Evolutionary conservation across 2,329 filamentous ascomycete species (phyloP), one percentile per base, ranked within the genome.

Genomic region (Talaromyces sp.): DNA sequence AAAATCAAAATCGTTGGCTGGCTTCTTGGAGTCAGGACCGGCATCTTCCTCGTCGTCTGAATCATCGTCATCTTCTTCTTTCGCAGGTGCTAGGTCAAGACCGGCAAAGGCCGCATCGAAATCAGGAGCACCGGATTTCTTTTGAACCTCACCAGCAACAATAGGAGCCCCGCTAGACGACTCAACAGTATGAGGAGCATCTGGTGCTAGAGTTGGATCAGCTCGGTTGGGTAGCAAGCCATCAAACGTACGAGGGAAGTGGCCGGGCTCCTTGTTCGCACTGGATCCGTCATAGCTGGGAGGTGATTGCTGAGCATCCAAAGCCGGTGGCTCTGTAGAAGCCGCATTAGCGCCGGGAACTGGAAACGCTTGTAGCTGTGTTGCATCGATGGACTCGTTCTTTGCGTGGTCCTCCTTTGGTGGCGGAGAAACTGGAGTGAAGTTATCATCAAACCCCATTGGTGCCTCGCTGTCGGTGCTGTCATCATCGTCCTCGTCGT

Each of bases 361-460:
- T 67, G 76, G 67, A 71, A 78, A 74, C 64, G 76, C 64, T 65
- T 70, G 66, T 65, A 73, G 71, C 63, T 71, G 75, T 67, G 70
- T 73, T 63, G 67, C 76, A 65, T 70, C 79, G 63, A 71, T 77
- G 58, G 65, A 72, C 63, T 70, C 71, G 34, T 65, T 69, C 63
- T 68, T 67, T 54, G 68, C 64, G 42, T 68, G 68, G 28, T 68
- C 68, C 52, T 71, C 66, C n/a, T 63, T 63, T 54, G 68, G 69
- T 5, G 69, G 68, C 1, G 81, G 76, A 51, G 79, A 83, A 33
- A 85, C 83, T 14, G 90, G 87, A 0, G 90, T 88, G 72, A 98
- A 98, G 74, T 97, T 89, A 72, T 99, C 95, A 56, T 96, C 94
- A 71, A 98, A 98, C 0, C 93, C 92, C 68, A 78, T 62, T 33